These are phyloP conservation scores for Pyricularia grisea DNA, from an alignment of 2,329 filamentous ascomycete genomes.

Conservation along the genomic window DNA sequence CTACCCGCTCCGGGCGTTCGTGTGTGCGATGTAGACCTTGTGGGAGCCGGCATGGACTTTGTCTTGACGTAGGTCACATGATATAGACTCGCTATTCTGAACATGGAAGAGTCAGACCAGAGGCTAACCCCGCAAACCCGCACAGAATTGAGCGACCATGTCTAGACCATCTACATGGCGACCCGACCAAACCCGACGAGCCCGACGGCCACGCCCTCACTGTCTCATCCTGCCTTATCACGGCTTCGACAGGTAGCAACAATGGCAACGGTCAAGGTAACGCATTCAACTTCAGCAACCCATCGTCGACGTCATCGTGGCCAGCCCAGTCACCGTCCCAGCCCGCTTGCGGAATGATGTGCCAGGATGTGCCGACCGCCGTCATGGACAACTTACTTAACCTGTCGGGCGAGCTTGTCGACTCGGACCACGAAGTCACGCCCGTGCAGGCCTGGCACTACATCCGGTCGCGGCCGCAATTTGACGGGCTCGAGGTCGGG, in stretches of 20 bases:
- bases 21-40: constrained; percentile 15
- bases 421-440: constrained; percentile 22
- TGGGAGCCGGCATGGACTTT: constrained; percentile 21
- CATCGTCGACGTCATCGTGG: background rate
- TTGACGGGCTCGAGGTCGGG: constrained; percentile 18
- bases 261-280: background rate
- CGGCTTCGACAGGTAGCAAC: background rate
- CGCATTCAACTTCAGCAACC: too few relatives aligned
- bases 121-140: too few relatives aligned
- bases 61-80: constrained; percentile 18
- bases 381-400: constrained; percentile 16
- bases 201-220: constrained; percentile 19
- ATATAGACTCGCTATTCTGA: background rate
- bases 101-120: too few relatives aligned
- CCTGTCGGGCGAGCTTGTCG: constrained; percentile 9
- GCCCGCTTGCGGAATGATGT: background rate
- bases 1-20: constrained; percentile 1
- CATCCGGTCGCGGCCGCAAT: constrained; percentile 21
- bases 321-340: background rate
- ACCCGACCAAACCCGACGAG: constrained; percentile 14
- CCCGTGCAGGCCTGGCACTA: constrained; percentile 28
- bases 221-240: constrained; percentile 12
- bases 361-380: constrained; percentile 9
- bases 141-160: constrained; percentile 19
- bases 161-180: constrained; percentile 16